Evolutionary conservation across 495 filamentous ascomycete genomes (phyloP).

Genomic region (Aspergillus taichungensis): DNA sequence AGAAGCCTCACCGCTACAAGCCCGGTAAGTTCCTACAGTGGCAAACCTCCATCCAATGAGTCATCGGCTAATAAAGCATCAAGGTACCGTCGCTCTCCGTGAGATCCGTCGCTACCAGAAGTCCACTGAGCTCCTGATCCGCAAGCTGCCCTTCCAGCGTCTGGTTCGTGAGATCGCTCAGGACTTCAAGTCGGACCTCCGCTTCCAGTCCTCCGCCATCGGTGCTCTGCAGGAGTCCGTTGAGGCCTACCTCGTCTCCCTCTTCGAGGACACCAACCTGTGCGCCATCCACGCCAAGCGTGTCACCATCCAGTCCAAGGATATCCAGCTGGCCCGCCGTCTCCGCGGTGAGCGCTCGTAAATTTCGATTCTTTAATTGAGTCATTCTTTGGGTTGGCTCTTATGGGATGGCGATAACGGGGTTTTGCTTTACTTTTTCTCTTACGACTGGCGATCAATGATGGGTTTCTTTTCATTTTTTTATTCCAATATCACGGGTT

Average conservation of each 20-base stretch:
- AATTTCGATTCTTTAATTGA: constrained; percentile 17
- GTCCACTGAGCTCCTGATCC: constrained; percentile 99
- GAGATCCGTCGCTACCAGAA: constrained; percentile 99
- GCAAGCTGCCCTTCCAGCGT: constrained; percentile 99
- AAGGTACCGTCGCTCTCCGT: constrained; percentile 99
- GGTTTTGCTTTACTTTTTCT: constrained; percentile 33
- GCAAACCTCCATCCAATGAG: not conserved
- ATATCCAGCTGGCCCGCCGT: constrained; percentile 93
- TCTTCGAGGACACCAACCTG: constrained; percentile 99
- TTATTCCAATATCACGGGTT: constrained; percentile 38
- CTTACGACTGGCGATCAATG: constrained; percentile 44
- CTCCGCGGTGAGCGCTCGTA: constrained; percentile 93
- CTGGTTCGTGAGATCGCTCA: constrained; percentile 99
- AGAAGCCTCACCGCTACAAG: constrained; percentile 99
- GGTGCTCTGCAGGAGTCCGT: constrained; percentile 99
- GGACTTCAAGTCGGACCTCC: constrained; percentile 99
- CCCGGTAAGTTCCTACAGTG: constrained; percentile 55
- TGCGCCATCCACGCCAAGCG: constrained; percentile 99
- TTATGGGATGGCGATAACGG: constrained; percentile 42
- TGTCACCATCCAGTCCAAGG: constrained; percentile 92
- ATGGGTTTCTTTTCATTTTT: constrained; percentile 32
- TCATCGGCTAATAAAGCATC: constrained; percentile 23
- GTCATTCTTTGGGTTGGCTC: constrained; percentile 27
- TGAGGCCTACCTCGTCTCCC: constrained; percentile 99
- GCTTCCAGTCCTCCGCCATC: constrained; percentile 99